Evolutionary conservation across 192 early-diverging fungal species (phyloP), one percentile per base, ranked within the genome.

Genomic region (Mortierella alpina): DNA sequence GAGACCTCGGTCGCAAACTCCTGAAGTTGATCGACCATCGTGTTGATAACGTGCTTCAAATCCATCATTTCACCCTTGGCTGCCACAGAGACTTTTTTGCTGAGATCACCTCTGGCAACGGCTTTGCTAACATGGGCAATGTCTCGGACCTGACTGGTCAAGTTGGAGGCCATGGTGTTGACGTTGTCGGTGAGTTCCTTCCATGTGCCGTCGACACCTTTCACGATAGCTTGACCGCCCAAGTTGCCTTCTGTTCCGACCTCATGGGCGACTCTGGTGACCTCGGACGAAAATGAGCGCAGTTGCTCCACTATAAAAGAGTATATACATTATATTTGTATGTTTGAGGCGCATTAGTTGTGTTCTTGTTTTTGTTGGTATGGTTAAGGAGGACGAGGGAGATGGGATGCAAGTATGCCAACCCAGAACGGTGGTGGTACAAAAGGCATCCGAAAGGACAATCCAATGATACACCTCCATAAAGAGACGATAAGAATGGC

Each of bases 231-330:
- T 68, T 91, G 91, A 1, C 86, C 88, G 18, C 91, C 92, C 13
- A 94, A 66, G 20, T 82, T 82, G 4, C 92, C 92, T 63, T 91
- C 86, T 6, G 86, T 86, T 48, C 91, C 92, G 65, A 92, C 91
- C 73, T 91, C 91, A 50, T 86, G 85, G 10, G 90, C 86, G 5
- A 93, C 92, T 60, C 88, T 84, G 12, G 89, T 87, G 17, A 93
- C 88, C 67, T 92, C 89, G 0, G 79, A 62, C 7, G 88, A 75
- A 53, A 90, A 88, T 5, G 75, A 61, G 31, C 80, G 82, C 58
- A 89, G 73, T 66, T 83, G 82, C 51, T 84, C 84, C n/a, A 91
- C 88, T 83, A 54, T 67, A 11, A 50, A 17, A n/a, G 9, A 8
- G 54, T 56, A 56, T 56, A 31, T 31, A 31, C 1, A 1, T 2